Evolutionary conservation across 2,329 filamentous ascomycete species (phyloP).

Genomic region (Ophiostoma ulmi): DNA sequence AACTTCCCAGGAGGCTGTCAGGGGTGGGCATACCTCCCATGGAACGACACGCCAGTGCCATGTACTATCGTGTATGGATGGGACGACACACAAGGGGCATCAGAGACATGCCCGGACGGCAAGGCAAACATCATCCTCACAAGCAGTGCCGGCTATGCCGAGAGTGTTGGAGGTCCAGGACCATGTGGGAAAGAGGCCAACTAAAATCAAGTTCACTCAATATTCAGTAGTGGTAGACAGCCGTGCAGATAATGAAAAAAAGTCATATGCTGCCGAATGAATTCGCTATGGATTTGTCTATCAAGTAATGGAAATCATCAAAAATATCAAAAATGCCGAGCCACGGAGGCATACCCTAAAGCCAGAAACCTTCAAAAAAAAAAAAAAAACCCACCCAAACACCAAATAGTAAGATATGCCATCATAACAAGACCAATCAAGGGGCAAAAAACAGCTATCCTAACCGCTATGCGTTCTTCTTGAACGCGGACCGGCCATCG

Average conservation of each 20-base stretch:
- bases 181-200: constrained; percentile 20
- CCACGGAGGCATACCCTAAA: neutral
- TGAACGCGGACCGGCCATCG: constrained; percentile 63
- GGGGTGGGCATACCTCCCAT: constrained; percentile 25
- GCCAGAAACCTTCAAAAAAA: neutral
- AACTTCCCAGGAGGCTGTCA: constrained; percentile 23
- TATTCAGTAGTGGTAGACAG: neutral
- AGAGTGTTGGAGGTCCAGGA: constrained; percentile 23
- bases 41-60: constrained; percentile 24
- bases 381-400: neutral
- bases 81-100: constrained; percentile 18
- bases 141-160: constrained; percentile 7
- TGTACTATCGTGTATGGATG: constrained; percentile 26
- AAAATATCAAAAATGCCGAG: neutral
- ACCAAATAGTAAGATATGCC: neutral
- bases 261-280: neutral
- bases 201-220: neutral
- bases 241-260: no score
- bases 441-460: constrained; percentile 24
- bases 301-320: neutral
- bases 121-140: constrained; percentile 19
- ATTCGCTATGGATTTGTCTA: neutral
- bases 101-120: constrained; percentile 21
- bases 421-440: neutral
- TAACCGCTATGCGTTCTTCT: constrained; percentile 34